Conservation (phyloP, 441 rosid species). For the Pelargonium myrrhifolium region DNA sequence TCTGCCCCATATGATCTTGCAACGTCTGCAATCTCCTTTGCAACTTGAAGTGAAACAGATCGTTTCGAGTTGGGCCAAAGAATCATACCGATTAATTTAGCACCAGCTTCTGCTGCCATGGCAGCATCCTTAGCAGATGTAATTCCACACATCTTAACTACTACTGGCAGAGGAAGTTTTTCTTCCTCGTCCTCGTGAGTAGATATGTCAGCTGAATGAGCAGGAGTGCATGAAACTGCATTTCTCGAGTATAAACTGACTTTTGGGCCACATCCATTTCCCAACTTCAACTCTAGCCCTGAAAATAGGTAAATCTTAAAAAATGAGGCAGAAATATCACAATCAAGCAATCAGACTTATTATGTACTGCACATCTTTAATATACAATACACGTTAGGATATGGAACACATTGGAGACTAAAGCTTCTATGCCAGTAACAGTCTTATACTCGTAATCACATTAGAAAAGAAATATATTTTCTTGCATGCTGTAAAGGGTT, state of each 20-base stretch:
- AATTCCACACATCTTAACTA: conserved; percentile 88
- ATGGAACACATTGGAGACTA: not conserved
- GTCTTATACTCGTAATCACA: too few relatives aligned
- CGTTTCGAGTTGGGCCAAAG: conserved; percentile 77
- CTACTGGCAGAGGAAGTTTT: conserved; percentile 25
- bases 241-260: conserved; percentile 17
- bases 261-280: conserved; percentile 18
- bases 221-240: conserved; percentile 19
- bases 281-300: conserved; percentile 23
- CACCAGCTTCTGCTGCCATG: conserved; percentile 85
- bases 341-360: not conserved
- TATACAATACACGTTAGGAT: not conserved
- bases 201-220: conserved; percentile 25
- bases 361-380: not conserved
- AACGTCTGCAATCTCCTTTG: conserved; percentile 74
- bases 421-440: too few relatives aligned
- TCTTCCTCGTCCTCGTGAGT: conserved; percentile 20
- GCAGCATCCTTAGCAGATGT: conserved; percentile 78
- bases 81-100: conserved; percentile 79
- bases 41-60: conserved; percentile 58
- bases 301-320: conserved; percentile 7
- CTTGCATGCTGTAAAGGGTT: too few relatives aligned
- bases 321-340: not conserved
- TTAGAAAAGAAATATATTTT: too few relatives aligned
- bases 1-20: conserved; percentile 62